Base-by-base conservation (phyloP, 345 rosid species). In the Linum usitatissimum region DNA sequence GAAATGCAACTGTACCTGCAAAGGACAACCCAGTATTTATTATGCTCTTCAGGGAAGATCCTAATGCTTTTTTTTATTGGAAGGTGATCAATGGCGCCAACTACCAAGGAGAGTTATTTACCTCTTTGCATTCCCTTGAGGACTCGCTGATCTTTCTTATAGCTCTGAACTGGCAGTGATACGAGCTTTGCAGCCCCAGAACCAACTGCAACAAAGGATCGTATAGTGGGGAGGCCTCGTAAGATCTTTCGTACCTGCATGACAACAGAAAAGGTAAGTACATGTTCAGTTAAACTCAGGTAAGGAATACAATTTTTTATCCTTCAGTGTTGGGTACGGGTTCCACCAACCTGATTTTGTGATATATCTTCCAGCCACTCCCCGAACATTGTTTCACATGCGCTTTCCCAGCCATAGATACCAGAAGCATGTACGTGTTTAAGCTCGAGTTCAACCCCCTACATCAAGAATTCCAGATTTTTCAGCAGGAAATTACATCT, bases 331-430 rank as follows among this genome's bases (percentile, higher is more conserved):
- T 19, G 18, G 60, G 64, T 49, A 45, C 7, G 8, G 51, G 15
- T 7, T 48, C 17, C 38, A 55, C 15, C 19, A 61, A 91, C 98
- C 96, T 91, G 98, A 83, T 88, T 88, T 73, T 85, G 96, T 55
- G 95, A 91, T 65, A 91, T 71, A 80, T 91, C 98, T 78, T 85
- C 95, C 83, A 91, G 73, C 98, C 98, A 91, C 68, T 88, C 90
- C 68, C 90, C 96, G 17, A 83, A 48, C 64, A 88, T 76, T 73
- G 88, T 86, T 73, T 91, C 98, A 71, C 90, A 86, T 48, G 86
- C 87, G 66, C 75, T 79, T 19, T 79, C 81, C 96, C 96, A 91
- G 34, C 98, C 98, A 64, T 86, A 91, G 48, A 86, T 74, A 49
- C 95, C 97, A 74, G 78, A 83, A 64, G 93, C 88, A 57, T 87